phyloP scores from a whole-genome alignment of 495 filamentous ascomycete species.

The Trichoderma asperelloides region DNA sequence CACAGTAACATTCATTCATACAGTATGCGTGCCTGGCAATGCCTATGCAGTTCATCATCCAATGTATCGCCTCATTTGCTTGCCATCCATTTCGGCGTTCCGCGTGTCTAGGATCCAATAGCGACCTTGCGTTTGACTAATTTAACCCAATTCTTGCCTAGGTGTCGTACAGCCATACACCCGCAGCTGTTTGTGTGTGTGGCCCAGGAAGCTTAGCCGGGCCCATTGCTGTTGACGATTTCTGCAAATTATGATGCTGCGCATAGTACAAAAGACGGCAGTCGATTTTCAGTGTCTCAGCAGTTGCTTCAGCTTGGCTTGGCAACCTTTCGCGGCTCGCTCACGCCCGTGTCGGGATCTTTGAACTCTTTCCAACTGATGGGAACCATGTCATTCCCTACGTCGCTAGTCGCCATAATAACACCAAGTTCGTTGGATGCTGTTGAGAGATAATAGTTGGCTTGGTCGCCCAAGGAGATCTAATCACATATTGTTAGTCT shows the following conservation, averaged over 20 bases:
- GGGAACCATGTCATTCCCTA: constrained; percentile 81
- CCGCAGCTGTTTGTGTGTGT: no score
- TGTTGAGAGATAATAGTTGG: constrained; percentile 86
- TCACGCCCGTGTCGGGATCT: constrained; percentile 68
- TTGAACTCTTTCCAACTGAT: constrained; percentile 91
- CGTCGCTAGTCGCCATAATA: constrained; percentile 85
- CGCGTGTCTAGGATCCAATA: no score
- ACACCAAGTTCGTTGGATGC: constrained; percentile 87
- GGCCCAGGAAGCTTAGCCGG: background rate
- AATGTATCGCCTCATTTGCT: no score
- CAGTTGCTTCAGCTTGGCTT: constrained; percentile 69
- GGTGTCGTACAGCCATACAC: no score
- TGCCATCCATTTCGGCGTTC: no score
- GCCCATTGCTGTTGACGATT: background rate
- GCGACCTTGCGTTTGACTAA: no score
- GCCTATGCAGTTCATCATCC: no score
- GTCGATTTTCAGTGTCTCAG: background rate
- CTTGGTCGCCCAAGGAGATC: constrained; percentile 88
- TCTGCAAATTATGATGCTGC: background rate
- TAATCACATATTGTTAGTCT: constrained; percentile 15
- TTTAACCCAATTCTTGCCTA: no score
- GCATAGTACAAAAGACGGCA: background rate
- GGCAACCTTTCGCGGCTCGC: constrained; percentile 84
- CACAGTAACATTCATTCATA: no score
- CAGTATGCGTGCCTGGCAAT: no score